A percentile compares a stretch with the other conserved stretches of the same genome.
Conservation (phyloP, 345 rosid genomes). For the Trapa bicornis region DNA sequence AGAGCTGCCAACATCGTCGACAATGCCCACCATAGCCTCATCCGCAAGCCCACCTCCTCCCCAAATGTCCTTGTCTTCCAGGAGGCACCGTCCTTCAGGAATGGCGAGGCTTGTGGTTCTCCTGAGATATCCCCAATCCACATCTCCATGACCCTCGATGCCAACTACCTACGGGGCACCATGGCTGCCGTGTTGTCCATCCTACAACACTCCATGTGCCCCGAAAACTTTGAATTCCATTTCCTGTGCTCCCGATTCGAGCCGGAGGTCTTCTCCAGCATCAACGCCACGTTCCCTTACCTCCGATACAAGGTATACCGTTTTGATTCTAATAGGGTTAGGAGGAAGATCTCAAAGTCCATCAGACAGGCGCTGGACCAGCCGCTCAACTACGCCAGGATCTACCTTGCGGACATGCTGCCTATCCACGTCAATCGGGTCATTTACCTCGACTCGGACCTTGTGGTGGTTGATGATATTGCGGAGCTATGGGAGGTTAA, state of each 20-base stretch:
- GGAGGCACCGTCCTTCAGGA: slow-evolving; percentile 40
- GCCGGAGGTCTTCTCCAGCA: slow-evolving; percentile 21
- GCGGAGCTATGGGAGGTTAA: slow-evolving; percentile 38
- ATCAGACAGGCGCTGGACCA: slow-evolving; percentile 44
- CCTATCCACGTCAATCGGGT: slow-evolving; percentile 24
- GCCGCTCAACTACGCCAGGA: slow-evolving; percentile 40
- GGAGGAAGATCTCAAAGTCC: slow-evolving; percentile 38
- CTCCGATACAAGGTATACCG: slow-evolving; percentile 24
- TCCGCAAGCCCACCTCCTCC: slow-evolving; percentile 20
- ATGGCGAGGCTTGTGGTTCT: slow-evolving; percentile 20
- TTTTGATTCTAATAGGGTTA: slow-evolving; percentile 27
- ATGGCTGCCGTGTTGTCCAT: slow-evolving; percentile 37
- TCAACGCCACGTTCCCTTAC: slow-evolving; percentile 35
- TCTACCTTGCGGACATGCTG: slow-evolving; percentile 31
- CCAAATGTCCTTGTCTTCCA: slow-evolving; percentile 21
- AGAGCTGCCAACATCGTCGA: neutral
- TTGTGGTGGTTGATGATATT: slow-evolving; percentile 37
- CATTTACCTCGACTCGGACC: slow-evolving; percentile 38
- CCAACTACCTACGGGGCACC: slow-evolving; percentile 42
- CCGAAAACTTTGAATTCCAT: slow-evolving; percentile 32
- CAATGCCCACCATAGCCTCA: slow-evolving; percentile 16
- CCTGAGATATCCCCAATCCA: slow-evolving; percentile 18
- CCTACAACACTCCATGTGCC: slow-evolving; percentile 37
- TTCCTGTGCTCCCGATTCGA: slow-evolving; percentile 24
- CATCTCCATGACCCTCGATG: slow-evolving; percentile 41